These are phyloP conservation scores for Fusarium coffeatum DNA, from an alignment of 2,329 filamentous ascomycete species.

Conservation along the genomic window DNA sequence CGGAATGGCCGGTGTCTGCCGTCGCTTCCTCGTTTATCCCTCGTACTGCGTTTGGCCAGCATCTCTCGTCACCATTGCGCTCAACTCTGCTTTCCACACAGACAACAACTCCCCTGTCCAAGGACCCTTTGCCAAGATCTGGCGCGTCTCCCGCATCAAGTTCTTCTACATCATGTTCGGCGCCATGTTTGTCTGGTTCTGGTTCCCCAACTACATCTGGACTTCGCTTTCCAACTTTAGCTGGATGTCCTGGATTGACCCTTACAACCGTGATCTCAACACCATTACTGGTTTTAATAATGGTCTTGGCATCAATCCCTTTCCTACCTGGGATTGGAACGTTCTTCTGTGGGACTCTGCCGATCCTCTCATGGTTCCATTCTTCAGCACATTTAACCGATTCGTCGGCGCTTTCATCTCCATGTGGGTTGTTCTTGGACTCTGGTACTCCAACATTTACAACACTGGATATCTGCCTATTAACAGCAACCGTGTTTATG, in stretches of 20 bases:
- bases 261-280: conserved; percentile 57
- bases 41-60: conserved; percentile 69
- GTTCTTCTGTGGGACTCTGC: conserved; percentile 57
- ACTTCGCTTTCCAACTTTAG: conserved; percentile 64
- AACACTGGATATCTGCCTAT: conserved; percentile 66
- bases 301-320: conserved; percentile 59
- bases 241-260: conserved; percentile 69
- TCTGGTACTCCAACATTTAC: conserved; percentile 71
- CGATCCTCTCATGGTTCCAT: conserved; percentile 62
- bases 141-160: conserved; percentile 61
- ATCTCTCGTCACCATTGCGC: conserved; percentile 65
- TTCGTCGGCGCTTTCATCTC: conserved; percentile 67
- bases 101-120: conserved; percentile 55
- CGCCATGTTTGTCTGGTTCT: conserved; percentile 69
- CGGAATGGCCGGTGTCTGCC: conserved; percentile 66
- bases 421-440: conserved; percentile 64
- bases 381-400: conserved; percentile 71
- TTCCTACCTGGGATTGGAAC: conserved; percentile 63
- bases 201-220: conserved; percentile 68
- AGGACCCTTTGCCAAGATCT: conserved; percentile 58
- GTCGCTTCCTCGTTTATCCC: conserved; percentile 67
- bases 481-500: conserved; percentile 63
- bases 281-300: conserved; percentile 58
- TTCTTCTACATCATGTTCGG: conserved; percentile 64
- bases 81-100: conserved; percentile 65